A percentile compares a stretch with the other conserved stretches of the same genome.
These are phyloP conservation scores for Populus davidiana DNA, from an alignment of 345 rosid species.

Conservation along the genomic window DNA sequence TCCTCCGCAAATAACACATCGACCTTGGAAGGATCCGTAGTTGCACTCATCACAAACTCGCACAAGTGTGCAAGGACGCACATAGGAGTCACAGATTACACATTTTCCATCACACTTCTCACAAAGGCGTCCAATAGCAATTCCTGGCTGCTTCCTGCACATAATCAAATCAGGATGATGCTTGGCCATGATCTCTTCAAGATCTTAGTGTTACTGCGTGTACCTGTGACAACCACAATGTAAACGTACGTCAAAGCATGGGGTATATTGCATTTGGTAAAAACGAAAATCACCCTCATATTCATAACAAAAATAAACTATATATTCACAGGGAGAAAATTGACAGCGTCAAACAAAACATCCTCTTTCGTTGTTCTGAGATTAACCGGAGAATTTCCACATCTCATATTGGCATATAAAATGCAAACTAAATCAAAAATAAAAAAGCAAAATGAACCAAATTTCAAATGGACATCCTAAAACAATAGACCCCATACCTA, in stretches of 20 bases:
- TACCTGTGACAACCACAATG: background rate
- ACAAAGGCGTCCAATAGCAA: constrained; percentile 67
- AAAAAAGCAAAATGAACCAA: background rate
- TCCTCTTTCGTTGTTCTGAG: background rate
- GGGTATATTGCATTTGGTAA: background rate
- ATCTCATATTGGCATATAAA: background rate
- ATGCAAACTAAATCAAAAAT: background rate
- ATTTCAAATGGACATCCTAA: background rate
- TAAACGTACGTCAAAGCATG: background rate
- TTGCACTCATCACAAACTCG: constrained; percentile 73
- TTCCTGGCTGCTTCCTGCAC: constrained; percentile 76
- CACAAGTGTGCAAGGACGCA: constrained; percentile 69
- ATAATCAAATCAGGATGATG: constrained; percentile 76
- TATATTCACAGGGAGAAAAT: background rate
- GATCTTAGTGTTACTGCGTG: background rate
- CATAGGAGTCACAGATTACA: constrained; percentile 65
- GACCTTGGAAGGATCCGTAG: constrained; percentile 70
- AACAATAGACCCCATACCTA: background rate
- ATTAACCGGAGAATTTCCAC: background rate
- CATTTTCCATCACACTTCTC: constrained; percentile 72
- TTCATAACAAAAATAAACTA: background rate
- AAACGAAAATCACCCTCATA: background rate
- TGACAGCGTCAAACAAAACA: too few relatives aligned
- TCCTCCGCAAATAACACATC: constrained; percentile 70
- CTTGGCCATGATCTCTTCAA: constrained; percentile 47